phyloP scores from a whole-genome alignment of 345 rosid genomes.

The Syzygium grande region DNA sequence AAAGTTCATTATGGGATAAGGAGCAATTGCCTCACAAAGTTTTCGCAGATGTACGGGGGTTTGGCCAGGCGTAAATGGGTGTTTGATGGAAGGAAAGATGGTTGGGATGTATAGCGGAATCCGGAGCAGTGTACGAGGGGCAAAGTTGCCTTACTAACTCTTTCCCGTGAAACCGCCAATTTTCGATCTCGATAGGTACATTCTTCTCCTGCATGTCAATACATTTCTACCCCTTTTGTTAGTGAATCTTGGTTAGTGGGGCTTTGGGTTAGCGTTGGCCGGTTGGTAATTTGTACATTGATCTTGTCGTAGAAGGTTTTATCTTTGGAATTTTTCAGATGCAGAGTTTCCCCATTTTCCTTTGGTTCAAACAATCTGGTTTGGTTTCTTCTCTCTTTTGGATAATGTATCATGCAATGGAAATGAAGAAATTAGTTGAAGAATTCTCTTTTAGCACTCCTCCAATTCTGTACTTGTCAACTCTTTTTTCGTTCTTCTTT shows the following conservation, averaged over 20 bases:
- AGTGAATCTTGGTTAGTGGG: not conserved
- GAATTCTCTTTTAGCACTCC: not conserved
- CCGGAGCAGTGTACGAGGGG: not conserved
- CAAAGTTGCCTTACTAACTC: not conserved
- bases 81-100: slow-evolving; percentile 62
- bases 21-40: slow-evolving; percentile 60
- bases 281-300: not conserved
- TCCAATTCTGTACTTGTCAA: not conserved
- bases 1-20: slow-evolving; percentile 61
- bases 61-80: slow-evolving; percentile 45
- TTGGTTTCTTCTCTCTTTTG: not conserved
- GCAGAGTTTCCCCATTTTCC: not conserved
- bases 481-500: not conserved
- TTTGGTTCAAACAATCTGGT: not conserved
- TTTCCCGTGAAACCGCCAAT: not conserved
- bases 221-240: not conserved
- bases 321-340: not conserved
- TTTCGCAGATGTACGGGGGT: slow-evolving; percentile 63
- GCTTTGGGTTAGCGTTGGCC: not conserved
- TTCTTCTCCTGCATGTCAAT: not conserved
- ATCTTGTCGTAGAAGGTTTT: not conserved
- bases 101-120: slow-evolving; percentile 73
- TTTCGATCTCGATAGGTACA: not conserved
- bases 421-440: not conserved
- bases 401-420: not conserved